Conservation (phyloP, 768 basidiomycete genomes). For the Phanerochaete sordida region DNA sequence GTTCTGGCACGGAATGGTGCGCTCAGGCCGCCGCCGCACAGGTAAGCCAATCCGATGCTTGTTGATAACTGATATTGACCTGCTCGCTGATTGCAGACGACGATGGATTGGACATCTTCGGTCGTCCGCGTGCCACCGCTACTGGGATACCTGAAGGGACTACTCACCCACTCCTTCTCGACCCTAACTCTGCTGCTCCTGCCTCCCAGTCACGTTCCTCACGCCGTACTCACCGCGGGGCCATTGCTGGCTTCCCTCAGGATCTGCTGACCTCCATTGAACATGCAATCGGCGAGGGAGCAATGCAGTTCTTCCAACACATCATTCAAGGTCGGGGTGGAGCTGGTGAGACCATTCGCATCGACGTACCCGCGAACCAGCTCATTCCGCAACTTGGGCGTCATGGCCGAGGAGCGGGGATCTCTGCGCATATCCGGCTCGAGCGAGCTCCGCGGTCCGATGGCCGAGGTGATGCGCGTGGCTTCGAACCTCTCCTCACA, state of each 20-base stretch:
- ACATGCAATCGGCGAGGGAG: constrained; percentile 76
- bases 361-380: constrained; percentile 69
- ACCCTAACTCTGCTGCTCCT: constrained; percentile 49
- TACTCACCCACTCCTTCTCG: constrained; percentile 79
- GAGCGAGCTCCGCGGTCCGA: constrained; percentile 47
- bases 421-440: constrained; percentile 57
- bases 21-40: constrained; percentile 52
- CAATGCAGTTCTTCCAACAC: constrained; percentile 80
- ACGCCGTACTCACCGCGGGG: constrained; percentile 52
- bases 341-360: constrained; percentile 61
- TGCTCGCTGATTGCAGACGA: constrained; percentile 29
- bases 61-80: not conserved
- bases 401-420: constrained; percentile 38
- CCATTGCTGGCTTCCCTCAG: constrained; percentile 36
- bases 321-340: constrained; percentile 60
- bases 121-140: constrained; percentile 50
- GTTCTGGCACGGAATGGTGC: constrained; percentile 31
- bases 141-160: constrained; percentile 62
- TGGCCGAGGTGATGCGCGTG: constrained; percentile 41
- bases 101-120: constrained; percentile 61
- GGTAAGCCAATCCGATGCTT: constrained; percentile 31
- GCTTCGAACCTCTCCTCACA: constrained; percentile 75
- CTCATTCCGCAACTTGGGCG: constrained; percentile 52
- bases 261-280: constrained; percentile 77
- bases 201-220: constrained; percentile 42